Evolutionary conservation across 2,329 filamentous ascomycete species (phyloP), one percentile per base, ranked within the genome.

Genomic region (Penicillium sp.): DNA sequence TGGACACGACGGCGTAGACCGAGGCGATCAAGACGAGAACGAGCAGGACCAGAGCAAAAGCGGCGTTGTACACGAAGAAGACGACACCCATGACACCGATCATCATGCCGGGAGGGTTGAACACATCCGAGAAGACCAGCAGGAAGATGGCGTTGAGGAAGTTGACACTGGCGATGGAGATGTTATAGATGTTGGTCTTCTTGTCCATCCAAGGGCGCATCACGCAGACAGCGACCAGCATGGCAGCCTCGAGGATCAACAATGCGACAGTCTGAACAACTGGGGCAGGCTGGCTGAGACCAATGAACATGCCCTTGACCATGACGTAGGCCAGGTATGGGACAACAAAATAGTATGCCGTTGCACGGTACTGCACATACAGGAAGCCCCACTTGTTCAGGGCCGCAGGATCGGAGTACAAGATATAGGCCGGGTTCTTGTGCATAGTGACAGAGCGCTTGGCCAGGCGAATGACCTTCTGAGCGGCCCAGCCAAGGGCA

Each of bases 361-460:
- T 94, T 42, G 94, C 94, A 72, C 94, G 91, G 85, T 96, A 97
- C 78, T 97, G 93, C 44, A 98, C 92, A 75, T 98, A 98, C 67
- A 98, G 86, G 83, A 97, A 97, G 24, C 94, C 94, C 94, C 93
- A 97, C 81, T 97, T 96, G 86, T 97, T 97, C 66, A 98, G 86
- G 57, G 91, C 89, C 65, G 92, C 86, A n/a, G 93, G 93, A 72
- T 98, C 93, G 2, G 94, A 97, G 82, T 96, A 98, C 65, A 98
- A 88, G 70, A 97, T 97, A 79, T 97, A 97, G 30, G 93, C 94
- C 28, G 94, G 93, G 81, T 97, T 97, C 81, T 94, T 93, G 84
- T 97, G 93, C 88, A 97, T 92, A 60, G 86, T 80, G 65, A 96
- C 90, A 35, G 93, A 97, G 70, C 92, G 90, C 74, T 92, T 92